Evolutionary conservation across 2,329 filamentous ascomycete genomes (phyloP).

Genomic region (Boeremia lycopersici): DNA sequence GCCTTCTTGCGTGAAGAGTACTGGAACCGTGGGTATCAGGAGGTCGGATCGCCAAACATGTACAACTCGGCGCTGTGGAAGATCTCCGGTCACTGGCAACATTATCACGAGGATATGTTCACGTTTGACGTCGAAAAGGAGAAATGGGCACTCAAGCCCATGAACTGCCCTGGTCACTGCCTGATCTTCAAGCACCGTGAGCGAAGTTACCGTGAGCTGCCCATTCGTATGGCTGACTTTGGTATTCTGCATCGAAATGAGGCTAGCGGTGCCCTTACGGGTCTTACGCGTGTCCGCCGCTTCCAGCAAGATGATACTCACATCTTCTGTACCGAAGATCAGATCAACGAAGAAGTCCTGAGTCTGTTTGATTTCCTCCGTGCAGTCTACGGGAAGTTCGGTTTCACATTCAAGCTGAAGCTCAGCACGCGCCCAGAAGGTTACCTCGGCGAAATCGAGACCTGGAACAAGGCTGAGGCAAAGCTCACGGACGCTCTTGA

Average conservation of each 20-base stretch:
- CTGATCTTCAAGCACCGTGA: constrained; percentile 83
- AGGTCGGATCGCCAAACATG: constrained; percentile 96
- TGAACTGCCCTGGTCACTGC: constrained; percentile 98
- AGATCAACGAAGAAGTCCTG: constrained; percentile 77
- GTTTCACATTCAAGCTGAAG: constrained; percentile 91
- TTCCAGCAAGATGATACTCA: constrained; percentile 98
- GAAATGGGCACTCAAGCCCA: constrained; percentile 86
- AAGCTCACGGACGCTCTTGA: constrained; percentile 81
- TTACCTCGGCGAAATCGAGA: constrained; percentile 82
- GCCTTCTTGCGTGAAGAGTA: constrained; percentile 85
- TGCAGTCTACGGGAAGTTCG: constrained; percentile 79
- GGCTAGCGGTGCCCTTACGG: constrained; percentile 86
- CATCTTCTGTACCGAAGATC: constrained; percentile 88
- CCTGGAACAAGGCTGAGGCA: constrained; percentile 87
- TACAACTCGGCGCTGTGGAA: constrained; percentile 94
- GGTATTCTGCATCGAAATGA: constrained; percentile 96
- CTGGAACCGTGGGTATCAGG: constrained; percentile 89
- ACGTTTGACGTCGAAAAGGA: constrained; percentile 84
- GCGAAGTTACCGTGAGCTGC: constrained; percentile 86
- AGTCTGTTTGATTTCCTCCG: constrained; percentile 86
- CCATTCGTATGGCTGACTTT: constrained; percentile 92
- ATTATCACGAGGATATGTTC: constrained; percentile 96
- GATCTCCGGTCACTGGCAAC: constrained; percentile 88
- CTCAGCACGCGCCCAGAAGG: constrained; percentile 91
- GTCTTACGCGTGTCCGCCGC: constrained; percentile 87